Percentiles rank a stretch among this genome's conserved stretches.
Evolutionary conservation across 352 stramenopile genomes (phyloP).

Genomic region (Phytophthora fragariae): DNA sequence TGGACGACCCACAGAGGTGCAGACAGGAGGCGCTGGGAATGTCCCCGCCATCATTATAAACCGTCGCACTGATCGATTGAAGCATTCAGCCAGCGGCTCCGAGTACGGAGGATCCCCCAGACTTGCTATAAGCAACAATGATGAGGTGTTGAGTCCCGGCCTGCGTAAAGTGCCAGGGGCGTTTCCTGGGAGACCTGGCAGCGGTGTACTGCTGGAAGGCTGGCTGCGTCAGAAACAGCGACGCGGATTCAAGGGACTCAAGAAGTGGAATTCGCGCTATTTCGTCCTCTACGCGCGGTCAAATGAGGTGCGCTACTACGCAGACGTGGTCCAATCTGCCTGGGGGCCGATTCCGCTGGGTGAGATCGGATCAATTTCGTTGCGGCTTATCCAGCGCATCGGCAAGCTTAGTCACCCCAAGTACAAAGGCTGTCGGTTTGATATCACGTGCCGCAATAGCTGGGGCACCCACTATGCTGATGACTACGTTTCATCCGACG

Average conservation of each 20-base stretch:
- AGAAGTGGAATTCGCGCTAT: slow-evolving; percentile 87
- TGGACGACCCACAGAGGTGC: slow-evolving; percentile 23
- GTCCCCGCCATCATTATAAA: slow-evolving; percentile 45
- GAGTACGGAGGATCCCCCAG: slow-evolving; percentile 47
- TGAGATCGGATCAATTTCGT: slow-evolving; percentile 82
- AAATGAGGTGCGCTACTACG: slow-evolving; percentile 84
- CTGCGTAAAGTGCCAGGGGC: slow-evolving; percentile 63
- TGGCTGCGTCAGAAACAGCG: slow-evolving; percentile 87
- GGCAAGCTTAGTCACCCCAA: slow-evolving; percentile 81
- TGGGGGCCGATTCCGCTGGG: slow-evolving; percentile 79
- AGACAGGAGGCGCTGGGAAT: slow-evolving; percentile 30
- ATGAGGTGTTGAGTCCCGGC: slow-evolving; percentile 53
- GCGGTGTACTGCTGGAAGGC: slow-evolving; percentile 78
- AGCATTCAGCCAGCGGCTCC: slow-evolving; percentile 53
- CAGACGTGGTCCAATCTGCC: slow-evolving; percentile 78
- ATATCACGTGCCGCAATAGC: slow-evolving; percentile 85
- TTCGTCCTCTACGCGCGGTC: slow-evolving; percentile 81
- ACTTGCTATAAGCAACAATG: slow-evolving; percentile 29
- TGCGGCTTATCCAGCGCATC: slow-evolving; percentile 85
- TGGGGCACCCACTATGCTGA: slow-evolving; percentile 83
- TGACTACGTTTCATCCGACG: slow-evolving; percentile 81
- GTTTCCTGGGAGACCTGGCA: slow-evolving; percentile 59
- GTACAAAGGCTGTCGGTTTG: slow-evolving; percentile 85
- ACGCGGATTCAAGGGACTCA: slow-evolving; percentile 79
- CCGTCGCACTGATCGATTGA: slow-evolving; percentile 56